Conservation (phyloP, 371 early-diverging fungal genomes). For the Apophysomyces sp. region DNA sequence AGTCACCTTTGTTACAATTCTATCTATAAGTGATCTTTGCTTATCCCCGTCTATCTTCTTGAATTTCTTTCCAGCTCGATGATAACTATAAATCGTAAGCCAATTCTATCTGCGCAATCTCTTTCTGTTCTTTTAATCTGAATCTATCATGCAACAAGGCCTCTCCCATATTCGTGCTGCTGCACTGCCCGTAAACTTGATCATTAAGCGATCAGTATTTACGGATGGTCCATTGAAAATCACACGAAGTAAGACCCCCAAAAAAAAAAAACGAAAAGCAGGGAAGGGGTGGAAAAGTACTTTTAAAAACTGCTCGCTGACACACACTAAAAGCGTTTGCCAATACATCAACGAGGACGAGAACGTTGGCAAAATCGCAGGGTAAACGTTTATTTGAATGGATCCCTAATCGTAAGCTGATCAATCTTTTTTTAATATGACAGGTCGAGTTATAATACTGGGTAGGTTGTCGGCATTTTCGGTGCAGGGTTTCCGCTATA, state of each 20-base stretch:
- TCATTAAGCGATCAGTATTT: background rate
- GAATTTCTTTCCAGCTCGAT: too few species aligned
- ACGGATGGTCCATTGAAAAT: background rate
- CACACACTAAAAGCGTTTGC: background rate
- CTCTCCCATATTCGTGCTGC: background rate
- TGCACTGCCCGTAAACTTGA: background rate
- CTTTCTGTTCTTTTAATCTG: too few species aligned
- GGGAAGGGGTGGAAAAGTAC: background rate
- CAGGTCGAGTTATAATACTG: background rate
- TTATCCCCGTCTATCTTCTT: too few species aligned
- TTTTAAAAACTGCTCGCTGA: too few species aligned
- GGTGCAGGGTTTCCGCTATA: background rate
- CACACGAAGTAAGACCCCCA: background rate
- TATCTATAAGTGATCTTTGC: too few species aligned
- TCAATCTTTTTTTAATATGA: background rate
- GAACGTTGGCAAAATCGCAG: background rate
- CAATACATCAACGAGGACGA: background rate
- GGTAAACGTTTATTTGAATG: background rate
- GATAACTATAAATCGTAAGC: too few species aligned
- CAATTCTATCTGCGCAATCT: too few species aligned
- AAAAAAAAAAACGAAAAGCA: background rate
- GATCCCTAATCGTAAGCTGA: background rate
- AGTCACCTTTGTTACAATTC: too few species aligned
- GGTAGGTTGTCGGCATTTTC: conserved; percentile 1
- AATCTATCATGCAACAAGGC: too few species aligned